Percentiles rank a stretch among this genome's conserved stretches.
Conservation (phyloP, 805 yeast genomes). For the Saccharomycopsis amapae region DNA sequence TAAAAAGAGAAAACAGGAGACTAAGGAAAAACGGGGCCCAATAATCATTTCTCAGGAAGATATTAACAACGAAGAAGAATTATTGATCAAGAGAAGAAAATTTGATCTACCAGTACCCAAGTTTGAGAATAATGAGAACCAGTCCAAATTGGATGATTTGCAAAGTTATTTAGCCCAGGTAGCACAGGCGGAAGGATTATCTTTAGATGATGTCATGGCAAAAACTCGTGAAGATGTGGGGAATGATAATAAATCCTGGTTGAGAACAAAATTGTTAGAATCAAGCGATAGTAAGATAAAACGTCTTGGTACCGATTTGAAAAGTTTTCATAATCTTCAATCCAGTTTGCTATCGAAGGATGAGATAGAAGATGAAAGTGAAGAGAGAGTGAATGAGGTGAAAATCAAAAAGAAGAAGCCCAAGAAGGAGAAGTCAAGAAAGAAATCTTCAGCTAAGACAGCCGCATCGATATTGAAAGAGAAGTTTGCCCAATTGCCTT, state of each 20-base stretch:
- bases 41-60: slow-evolving; percentile 20
- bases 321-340: slow-evolving; percentile 3
- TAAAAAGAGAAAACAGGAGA: slow-evolving; percentile 34
- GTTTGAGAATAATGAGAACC: slow-evolving; percentile 24
- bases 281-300: slow-evolving; percentile 22
- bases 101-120: slow-evolving; percentile 33
- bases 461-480: background rate
- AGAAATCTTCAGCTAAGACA: background rate
- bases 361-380: background rate
- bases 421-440: background rate
- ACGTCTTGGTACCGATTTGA: slow-evolving; percentile 16
- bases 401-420: background rate
- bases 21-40: slow-evolving; percentile 27
- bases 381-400: background rate
- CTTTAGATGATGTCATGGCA: slow-evolving; percentile 24
- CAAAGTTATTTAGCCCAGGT: slow-evolving; percentile 1
- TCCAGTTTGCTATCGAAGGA: slow-evolving; percentile 8
- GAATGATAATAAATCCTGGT: background rate
- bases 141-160: slow-evolving; percentile 17
- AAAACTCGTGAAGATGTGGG: slow-evolving; percentile 19
- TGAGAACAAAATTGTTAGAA: slow-evolving; percentile 19
- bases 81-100: slow-evolving; percentile 32
- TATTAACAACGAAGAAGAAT: slow-evolving; percentile 13
- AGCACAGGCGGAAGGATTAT: slow-evolving; percentile 25
- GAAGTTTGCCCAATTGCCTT: slow-evolving; percentile 32